These are phyloP conservation scores for Zymoseptoria pseudotritici DNA, from an alignment of 2,329 filamentous ascomycete genomes.

Conservation along the genomic window DNA sequence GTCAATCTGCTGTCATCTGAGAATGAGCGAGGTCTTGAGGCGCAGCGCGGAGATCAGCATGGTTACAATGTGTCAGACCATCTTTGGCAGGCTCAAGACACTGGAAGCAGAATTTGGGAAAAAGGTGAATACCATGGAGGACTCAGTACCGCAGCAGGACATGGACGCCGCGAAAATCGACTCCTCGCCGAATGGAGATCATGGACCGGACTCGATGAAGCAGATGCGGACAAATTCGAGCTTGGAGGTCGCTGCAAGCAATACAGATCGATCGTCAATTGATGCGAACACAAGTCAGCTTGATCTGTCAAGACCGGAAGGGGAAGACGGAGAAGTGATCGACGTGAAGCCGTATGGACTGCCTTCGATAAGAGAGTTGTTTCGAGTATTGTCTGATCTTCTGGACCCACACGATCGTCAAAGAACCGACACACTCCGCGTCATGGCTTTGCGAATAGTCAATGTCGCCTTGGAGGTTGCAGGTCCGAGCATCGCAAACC, in stretches of 20 bases:
- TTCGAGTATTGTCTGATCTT: conserved; percentile 86
- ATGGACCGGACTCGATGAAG: conserved; percentile 37
- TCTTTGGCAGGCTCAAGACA: conserved; percentile 87
- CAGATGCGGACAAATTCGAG: conserved; percentile 50
- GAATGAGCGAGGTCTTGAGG: conserved; percentile 82
- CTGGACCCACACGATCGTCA: conserved; percentile 87
- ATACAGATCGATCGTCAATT: conserved; percentile 25
- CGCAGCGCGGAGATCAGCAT: conserved; percentile 92
- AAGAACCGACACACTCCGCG: conserved; percentile 88
- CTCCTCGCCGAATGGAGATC: conserved; percentile 43
- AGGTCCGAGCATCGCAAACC: conserved; percentile 86
- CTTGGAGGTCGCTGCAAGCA: conserved; percentile 41
- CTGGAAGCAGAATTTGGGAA: conserved; percentile 65
- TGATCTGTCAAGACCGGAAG: conserved; percentile 32
- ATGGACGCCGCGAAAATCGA: conserved; percentile 79
- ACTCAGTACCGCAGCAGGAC: conserved; percentile 55
- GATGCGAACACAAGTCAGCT: conserved; percentile 37
- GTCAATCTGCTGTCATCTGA: conserved; percentile 91
- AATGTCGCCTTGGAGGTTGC: conserved; percentile 96
- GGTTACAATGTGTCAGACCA: conserved; percentile 98
- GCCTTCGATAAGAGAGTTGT: conserved; percentile 88
- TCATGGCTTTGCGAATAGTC: conserved; percentile 95
- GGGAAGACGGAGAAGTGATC: conserved; percentile 37
- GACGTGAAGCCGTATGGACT: conserved; percentile 83
- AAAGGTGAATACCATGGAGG: conserved; percentile 58